These are phyloP conservation scores for Protomyces macrosporus DNA, from an alignment of 1,139 yeast species.

Conservation along the genomic window DNA sequence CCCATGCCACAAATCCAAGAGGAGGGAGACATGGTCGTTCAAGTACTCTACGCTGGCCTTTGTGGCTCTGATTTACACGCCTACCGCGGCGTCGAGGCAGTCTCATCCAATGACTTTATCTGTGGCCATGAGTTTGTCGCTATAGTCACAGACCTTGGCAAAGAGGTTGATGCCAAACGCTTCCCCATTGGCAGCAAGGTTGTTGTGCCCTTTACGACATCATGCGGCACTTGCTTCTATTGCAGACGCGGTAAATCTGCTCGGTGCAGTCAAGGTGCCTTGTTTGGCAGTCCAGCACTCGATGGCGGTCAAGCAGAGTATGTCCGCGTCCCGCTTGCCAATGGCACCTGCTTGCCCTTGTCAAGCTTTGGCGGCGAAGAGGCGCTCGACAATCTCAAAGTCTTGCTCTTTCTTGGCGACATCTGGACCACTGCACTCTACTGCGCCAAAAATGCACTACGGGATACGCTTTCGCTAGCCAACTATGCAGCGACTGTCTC, in stretches of 20 bases:
- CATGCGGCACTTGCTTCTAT: slow-evolving; percentile 53
- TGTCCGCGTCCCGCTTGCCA: slow-evolving; percentile 55
- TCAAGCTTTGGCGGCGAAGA: slow-evolving; percentile 31
- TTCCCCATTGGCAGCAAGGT: slow-evolving; percentile 42
- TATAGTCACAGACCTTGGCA: slow-evolving; percentile 44
- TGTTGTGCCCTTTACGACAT: slow-evolving; percentile 29
- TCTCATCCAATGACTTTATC: slow-evolving; percentile 40
- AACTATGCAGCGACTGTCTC: background rate
- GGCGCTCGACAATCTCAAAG: background rate
- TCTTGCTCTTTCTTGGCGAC: slow-evolving; percentile 50
- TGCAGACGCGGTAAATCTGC: slow-evolving; percentile 52
- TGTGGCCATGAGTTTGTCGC: slow-evolving; percentile 62
- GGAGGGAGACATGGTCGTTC: slow-evolving; percentile 50
- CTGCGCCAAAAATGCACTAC: slow-evolving; percentile 49
- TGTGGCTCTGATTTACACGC: slow-evolving; percentile 48
- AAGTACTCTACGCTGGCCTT: slow-evolving; percentile 46
- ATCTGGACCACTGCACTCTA: slow-evolving; percentile 58
- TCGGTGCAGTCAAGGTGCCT: slow-evolving; percentile 49
- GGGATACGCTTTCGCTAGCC: slow-evolving; percentile 34
- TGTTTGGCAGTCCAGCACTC: slow-evolving; percentile 52
- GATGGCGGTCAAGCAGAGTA: slow-evolving; percentile 61
- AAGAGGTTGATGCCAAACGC: slow-evolving; percentile 34
- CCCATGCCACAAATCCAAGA: slow-evolving; percentile 43
- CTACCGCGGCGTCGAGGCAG: slow-evolving; percentile 48
- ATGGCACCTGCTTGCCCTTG: slow-evolving; percentile 42